A percentile compares a stretch with the other conserved stretches of the same genome.
Evolutionary conservation across 1,139 yeast species (phyloP).

Genomic region (Petasospora fabianii): DNA sequence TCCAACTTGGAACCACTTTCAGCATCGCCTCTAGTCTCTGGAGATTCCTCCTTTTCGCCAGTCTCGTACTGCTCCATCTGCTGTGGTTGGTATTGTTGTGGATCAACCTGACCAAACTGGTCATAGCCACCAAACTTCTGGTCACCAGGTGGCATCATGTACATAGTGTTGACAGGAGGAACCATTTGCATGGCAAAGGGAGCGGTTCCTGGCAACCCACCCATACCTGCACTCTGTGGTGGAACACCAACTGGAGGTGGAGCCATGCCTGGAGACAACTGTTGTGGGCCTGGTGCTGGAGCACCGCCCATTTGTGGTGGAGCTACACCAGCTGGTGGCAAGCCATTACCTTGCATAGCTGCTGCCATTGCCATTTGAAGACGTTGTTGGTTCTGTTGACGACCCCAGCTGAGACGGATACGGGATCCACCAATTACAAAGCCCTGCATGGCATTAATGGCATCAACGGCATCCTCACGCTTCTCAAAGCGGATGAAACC

Average conservation of each 20-base stretch:
- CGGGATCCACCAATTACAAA: constrained; percentile 65
- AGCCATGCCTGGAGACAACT: too few species aligned
- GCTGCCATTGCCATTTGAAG: constrained; percentile 22
- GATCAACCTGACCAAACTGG: constrained; percentile 5
- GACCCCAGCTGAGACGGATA: constrained; percentile 72
- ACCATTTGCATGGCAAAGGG: constrained; percentile 7
- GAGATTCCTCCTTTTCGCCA: constrained; percentile 3
- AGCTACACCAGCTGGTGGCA: constrained; percentile 1
- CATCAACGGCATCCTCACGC: constrained; percentile 67
- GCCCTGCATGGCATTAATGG: constrained; percentile 72
- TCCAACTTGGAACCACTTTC: constrained; percentile 23
- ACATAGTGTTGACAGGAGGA: constrained; percentile 15
- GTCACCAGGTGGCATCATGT: constrained; percentile 19
- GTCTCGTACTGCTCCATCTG: too few species aligned
- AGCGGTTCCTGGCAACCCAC: background rate
- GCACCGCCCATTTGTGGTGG: constrained; percentile 2
- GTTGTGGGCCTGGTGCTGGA: constrained; percentile 1
- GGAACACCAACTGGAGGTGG: constrained; percentile 2
- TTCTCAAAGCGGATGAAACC: constrained; percentile 66
- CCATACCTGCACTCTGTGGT: constrained; percentile 1
- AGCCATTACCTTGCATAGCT: constrained; percentile 8
- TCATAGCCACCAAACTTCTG: constrained; percentile 15
- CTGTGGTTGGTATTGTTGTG: constrained; percentile 1
- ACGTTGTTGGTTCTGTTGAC: constrained; percentile 33
- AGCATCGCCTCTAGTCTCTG: constrained; percentile 5